Conservation (phyloP, 2,329 filamentous ascomycete genomes). For the Aspergillus nomiae region DNA sequence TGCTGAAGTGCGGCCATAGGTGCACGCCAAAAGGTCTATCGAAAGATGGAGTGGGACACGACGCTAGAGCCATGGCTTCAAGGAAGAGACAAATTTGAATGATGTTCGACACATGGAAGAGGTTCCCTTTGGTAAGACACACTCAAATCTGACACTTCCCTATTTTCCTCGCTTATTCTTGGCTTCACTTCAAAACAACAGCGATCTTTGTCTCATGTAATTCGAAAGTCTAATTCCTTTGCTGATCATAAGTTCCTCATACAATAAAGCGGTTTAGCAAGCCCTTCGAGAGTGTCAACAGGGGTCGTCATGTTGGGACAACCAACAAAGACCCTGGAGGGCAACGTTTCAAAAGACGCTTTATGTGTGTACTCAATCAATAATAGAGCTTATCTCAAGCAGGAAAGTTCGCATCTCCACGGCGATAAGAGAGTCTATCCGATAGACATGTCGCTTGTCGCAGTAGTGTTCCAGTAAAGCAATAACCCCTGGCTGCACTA, state of each 20-base stretch:
- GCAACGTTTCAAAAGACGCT: neutral
- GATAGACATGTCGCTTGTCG: neutral
- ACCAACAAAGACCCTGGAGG: neutral
- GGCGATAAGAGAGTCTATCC: neutral
- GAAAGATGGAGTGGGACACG: neutral
- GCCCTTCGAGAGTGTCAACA: no score
- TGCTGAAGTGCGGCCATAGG: slow-evolving; percentile 91
- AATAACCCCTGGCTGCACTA: neutral
- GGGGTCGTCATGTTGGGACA: neutral
- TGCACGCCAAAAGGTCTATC: slow-evolving; percentile 75
- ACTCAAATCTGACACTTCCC: no score
- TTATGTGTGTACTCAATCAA: neutral
- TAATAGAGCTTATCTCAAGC: neutral
- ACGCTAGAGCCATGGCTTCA: neutral
- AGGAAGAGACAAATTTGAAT: no score
- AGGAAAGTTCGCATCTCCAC: neutral
- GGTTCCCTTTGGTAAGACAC: no score
- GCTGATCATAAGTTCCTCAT: neutral
- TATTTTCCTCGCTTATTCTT: no score
- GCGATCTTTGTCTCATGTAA: neutral
- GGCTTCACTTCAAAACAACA: neutral
- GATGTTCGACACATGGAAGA: neutral
- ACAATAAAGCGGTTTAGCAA: no score
- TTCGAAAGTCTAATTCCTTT: neutral
- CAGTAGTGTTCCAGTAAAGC: neutral